phyloP scores from a whole-genome alignment of 352 stramenopile species.

The Phytophthora tubulina region DNA sequence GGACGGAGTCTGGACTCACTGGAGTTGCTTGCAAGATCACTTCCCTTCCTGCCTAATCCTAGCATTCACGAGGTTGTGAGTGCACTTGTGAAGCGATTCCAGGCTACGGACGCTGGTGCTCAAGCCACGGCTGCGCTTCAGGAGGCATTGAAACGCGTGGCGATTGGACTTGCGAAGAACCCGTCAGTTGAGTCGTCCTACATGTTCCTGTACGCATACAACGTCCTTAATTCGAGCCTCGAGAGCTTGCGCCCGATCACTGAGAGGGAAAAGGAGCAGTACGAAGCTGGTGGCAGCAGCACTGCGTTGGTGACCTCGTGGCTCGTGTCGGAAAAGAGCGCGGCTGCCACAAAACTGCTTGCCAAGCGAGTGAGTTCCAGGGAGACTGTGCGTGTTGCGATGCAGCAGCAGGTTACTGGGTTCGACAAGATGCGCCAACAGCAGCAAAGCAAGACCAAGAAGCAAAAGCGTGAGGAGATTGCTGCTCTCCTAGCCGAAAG shows the following conservation, averaged over 20 bases:
- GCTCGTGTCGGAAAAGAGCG: slow-evolving; percentile 87
- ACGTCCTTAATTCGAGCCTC: slow-evolving; percentile 81
- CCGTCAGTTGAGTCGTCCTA: slow-evolving; percentile 86
- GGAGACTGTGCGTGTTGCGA: slow-evolving; percentile 61
- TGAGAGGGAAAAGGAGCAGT: slow-evolving; percentile 76
- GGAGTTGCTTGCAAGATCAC: slow-evolving; percentile 79
- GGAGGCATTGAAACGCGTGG: slow-evolving; percentile 83
- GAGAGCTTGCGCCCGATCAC: slow-evolving; percentile 72
- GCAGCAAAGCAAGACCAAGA: slow-evolving; percentile 47
- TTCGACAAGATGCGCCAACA: slow-evolving; percentile 73
- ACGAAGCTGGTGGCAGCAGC: slow-evolving; percentile 47
- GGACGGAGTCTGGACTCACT: slow-evolving; percentile 80
- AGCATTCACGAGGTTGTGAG: slow-evolving; percentile 82
- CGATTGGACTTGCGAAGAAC: slow-evolving; percentile 86
- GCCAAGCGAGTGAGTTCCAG: slow-evolving; percentile 61
- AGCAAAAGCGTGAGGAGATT: slow-evolving; percentile 56
- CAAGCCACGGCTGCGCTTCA: slow-evolving; percentile 69
- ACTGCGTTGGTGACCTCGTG: slow-evolving; percentile 64
- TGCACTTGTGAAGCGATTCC: slow-evolving; percentile 81
- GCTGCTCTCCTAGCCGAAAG: slow-evolving; percentile 44
- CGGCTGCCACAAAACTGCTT: slow-evolving; percentile 64
- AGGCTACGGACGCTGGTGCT: slow-evolving; percentile 58
- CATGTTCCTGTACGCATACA: slow-evolving; percentile 88
- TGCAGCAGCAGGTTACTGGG: slow-evolving; percentile 82
- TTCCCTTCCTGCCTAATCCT: slow-evolving; percentile 89